phyloP scores from a whole-genome alignment of 2,329 filamentous ascomycete genomes.

The Onygena corvina region DNA sequence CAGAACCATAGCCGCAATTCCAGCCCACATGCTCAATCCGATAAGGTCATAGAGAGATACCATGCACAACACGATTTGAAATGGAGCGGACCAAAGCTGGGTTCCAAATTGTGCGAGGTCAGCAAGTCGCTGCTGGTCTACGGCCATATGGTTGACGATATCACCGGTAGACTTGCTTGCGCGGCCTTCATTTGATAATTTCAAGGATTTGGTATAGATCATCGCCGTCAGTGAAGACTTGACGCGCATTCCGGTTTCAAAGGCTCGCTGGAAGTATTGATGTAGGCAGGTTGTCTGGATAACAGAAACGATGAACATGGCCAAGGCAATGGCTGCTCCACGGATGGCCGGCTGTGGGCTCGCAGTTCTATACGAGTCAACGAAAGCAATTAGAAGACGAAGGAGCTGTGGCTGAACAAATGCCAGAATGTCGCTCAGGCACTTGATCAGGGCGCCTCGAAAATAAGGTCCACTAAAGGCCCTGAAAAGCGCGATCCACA shows the following conservation, averaged over 20 bases:
- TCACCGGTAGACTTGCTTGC: slow-evolving; percentile 85
- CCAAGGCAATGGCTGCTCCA: slow-evolving; percentile 75
- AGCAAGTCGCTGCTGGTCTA: slow-evolving; percentile 88
- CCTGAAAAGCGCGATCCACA: slow-evolving; percentile 76
- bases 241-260: slow-evolving; percentile 93
- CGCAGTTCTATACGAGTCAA: slow-evolving; percentile 57
- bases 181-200: slow-evolving; percentile 83
- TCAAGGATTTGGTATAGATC: slow-evolving; percentile 85
- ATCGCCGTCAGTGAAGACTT: slow-evolving; percentile 80
- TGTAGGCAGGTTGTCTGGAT: slow-evolving; percentile 83
- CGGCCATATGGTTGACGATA: slow-evolving; percentile 99
- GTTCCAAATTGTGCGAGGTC: slow-evolving; percentile 92
- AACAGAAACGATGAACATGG: slow-evolving; percentile 81
- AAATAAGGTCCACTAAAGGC: slow-evolving; percentile 79
- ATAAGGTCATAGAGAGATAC: slow-evolving; percentile 89
- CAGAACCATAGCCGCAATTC: slow-evolving; percentile 85
- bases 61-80: slow-evolving; percentile 95
- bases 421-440: slow-evolving; percentile 70
- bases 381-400: slow-evolving; percentile 69
- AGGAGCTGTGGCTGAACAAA: slow-evolving; percentile 88
- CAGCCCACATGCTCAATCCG: slow-evolving; percentile 88
- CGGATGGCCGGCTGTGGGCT: slow-evolving; percentile 65
- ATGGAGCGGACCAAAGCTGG: slow-evolving; percentile 91
- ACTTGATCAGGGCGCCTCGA: slow-evolving; percentile 72
- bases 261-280: slow-evolving; percentile 93